A percentile compares a stretch with the other conserved stretches of the same genome.
Evolutionary conservation across 1,284 basidiomycete species (phyloP).

Genomic region (Austroboletus niveus): DNA sequence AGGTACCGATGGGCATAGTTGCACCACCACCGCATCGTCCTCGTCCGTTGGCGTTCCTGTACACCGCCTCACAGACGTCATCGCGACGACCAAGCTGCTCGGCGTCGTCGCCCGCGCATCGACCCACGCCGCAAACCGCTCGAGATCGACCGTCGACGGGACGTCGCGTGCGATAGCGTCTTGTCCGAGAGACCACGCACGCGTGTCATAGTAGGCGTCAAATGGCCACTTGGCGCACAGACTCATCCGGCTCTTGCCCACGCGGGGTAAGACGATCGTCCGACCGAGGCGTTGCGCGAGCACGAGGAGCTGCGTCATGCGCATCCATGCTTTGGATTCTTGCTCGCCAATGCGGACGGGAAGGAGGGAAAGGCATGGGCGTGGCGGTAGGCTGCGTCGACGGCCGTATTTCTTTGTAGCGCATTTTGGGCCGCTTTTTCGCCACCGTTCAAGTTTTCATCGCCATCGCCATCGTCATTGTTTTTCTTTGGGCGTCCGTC

Average conservation of each 20-base stretch:
- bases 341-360: conserved; percentile 47
- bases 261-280: conserved; percentile 52
- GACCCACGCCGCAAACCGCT: conserved; percentile 18
- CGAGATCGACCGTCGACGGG: conserved; percentile 6
- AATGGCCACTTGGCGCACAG: conserved; percentile 45
- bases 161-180: neutral
- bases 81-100: conserved; percentile 8
- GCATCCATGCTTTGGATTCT: conserved; percentile 48
- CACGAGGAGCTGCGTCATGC: conserved; percentile 43
- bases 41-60: neutral
- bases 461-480: too few species aligned
- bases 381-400: conserved; percentile 15
- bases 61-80: conserved; percentile 7
- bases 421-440: too few species aligned
- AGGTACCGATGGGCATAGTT: conserved; percentile 17
- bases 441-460: too few species aligned
- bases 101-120: conserved; percentile 8
- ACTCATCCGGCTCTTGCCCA: conserved; percentile 47
- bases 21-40: conserved; percentile 7
- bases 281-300: conserved; percentile 45
- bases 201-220: conserved; percentile 43
- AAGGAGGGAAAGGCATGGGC: conserved; percentile 44
- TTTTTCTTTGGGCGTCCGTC: neutral
- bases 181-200: neutral
- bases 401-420: neutral